These are phyloP conservation scores for Prunus yedoensis DNA, from an alignment of 331 rosid species.

Conservation along the genomic window DNA sequence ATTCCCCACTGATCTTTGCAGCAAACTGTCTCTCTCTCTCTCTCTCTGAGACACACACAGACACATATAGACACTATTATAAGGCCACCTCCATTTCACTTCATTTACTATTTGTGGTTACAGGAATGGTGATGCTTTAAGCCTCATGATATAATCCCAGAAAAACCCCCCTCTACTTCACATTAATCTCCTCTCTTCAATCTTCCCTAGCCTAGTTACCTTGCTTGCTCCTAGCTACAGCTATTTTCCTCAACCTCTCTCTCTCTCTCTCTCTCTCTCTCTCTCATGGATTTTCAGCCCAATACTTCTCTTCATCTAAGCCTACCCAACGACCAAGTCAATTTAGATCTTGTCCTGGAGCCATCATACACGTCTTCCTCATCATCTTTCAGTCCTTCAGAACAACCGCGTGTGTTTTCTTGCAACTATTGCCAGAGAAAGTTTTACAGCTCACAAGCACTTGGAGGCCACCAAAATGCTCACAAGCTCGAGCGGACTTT, in stretches of 20 bases:
- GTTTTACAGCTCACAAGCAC: conserved; percentile 87
- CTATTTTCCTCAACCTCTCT: conserved; percentile 2
- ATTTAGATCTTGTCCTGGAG: conserved; percentile 69
- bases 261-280: not conserved
- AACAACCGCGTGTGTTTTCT: conserved; percentile 57
- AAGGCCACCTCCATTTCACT: conserved; percentile 34
- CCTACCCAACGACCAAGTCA: conserved; percentile 36
- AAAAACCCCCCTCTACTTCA: conserved; percentile 17
- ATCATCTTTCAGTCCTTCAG: conserved; percentile 31
- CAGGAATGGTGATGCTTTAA: conserved; percentile 42
- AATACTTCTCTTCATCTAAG: conserved; percentile 48
- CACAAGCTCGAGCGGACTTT: conserved; percentile 88
- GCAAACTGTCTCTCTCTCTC: conserved; percentile 53
- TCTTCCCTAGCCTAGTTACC: not conserved
- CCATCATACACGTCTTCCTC: conserved; percentile 45
- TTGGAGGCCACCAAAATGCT: conserved; percentile 97
- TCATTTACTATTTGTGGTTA: conserved; percentile 36
- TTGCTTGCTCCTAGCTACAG: not conserved
- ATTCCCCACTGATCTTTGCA: conserved; percentile 72
- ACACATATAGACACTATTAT: conserved; percentile 5
- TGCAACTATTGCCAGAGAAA: conserved; percentile 95
- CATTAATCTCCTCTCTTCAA: not conserved
- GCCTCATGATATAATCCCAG: conserved; percentile 38
- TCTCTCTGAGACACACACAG: not conserved
- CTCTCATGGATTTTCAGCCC: conserved; percentile 57